Evolutionary conservation across 176 grass and related monocot species (phyloP).

Genomic region (Triticum dicoccoides): DNA sequence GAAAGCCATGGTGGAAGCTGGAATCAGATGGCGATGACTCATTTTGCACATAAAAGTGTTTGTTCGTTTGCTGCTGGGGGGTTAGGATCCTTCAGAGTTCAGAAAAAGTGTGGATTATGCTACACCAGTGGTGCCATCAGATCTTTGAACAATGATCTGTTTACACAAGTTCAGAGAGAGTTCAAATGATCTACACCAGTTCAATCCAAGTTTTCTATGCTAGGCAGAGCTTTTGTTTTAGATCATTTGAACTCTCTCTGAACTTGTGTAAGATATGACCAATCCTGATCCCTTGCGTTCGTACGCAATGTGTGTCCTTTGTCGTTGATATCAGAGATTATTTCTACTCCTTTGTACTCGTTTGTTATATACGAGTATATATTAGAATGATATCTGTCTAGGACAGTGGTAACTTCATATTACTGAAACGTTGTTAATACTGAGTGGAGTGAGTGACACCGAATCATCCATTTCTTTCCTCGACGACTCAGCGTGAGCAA

Average conservation of each 20-base stretch:
- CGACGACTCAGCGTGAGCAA: too few relatives aligned
- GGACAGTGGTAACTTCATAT: neutral
- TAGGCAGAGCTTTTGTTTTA: neutral
- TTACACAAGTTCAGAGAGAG: too few relatives aligned
- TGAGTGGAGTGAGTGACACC: neutral
- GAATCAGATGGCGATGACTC: conserved; percentile 31
- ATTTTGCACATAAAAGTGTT: neutral
- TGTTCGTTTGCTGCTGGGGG: neutral
- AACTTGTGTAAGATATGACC: neutral
- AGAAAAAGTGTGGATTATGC: neutral
- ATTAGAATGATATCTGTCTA: neutral
- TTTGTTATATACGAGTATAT: neutral
- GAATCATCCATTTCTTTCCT: neutral
- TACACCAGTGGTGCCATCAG: too few relatives aligned
- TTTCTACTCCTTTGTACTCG: neutral
- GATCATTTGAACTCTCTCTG: neutral
- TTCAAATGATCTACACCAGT: too few relatives aligned
- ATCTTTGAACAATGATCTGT: too few relatives aligned
- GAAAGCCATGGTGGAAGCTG: conserved; percentile 65
- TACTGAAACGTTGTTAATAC: neutral
- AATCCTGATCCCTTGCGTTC: neutral
- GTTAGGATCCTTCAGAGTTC: neutral
- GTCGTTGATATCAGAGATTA: too few relatives aligned
- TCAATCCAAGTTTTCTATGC: neutral
- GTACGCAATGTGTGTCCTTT: too few relatives aligned